Base-by-base conservation (phyloP, 2,329 filamentous ascomycete species). In the Calonectria crousiana region DNA sequence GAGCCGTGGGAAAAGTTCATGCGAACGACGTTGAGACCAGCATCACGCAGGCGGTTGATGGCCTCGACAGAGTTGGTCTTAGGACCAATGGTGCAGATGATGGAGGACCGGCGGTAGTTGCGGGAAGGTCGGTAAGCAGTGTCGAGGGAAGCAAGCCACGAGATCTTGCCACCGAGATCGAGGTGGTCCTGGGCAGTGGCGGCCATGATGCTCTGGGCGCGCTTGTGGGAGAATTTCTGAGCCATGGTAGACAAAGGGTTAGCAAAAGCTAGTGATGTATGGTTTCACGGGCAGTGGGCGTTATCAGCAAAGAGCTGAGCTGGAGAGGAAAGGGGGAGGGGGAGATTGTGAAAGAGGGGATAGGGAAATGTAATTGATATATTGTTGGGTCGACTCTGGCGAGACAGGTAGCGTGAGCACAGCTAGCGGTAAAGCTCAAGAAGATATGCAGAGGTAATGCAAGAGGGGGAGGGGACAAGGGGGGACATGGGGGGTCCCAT, bases 51-150 rank as follows among this genome's bases (percentile, higher is more conserved):
- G 86, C 93, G 91, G 88, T 98, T 98, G 89, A 99, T 98, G 87
- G 95, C 96, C 89, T 98, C 95, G 73, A 96, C 93, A 47, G 95
- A 98, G 91, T 99, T 99, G 82, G 97, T 99, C 93, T 98, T 99
- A 85, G 97, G 97, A 77, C 97, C 97, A 85, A 99, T 98, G 82
- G 97, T 98, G 90, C 96, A 95, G 88, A 99, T 98, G 89, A 99
- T 99, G 84, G 96, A 98, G 77, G 96, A 98, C 81, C 97, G 94
- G 84, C 97, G 95, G 88, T 97, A 97, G 90, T 97, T 96, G 87
- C 93, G 95, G 82, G 93, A 91, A 72, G 96, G 96, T 81, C 91
- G 90, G 89, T 94, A 95, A 84, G 97, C 94, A 79, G 96, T 98
- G 89, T 98, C 93, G 84, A 99, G 94, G 76, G 87, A 86, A 76